Conservation (phyloP, 345 rosid species). For the Atalantia buxifolia region DNA sequence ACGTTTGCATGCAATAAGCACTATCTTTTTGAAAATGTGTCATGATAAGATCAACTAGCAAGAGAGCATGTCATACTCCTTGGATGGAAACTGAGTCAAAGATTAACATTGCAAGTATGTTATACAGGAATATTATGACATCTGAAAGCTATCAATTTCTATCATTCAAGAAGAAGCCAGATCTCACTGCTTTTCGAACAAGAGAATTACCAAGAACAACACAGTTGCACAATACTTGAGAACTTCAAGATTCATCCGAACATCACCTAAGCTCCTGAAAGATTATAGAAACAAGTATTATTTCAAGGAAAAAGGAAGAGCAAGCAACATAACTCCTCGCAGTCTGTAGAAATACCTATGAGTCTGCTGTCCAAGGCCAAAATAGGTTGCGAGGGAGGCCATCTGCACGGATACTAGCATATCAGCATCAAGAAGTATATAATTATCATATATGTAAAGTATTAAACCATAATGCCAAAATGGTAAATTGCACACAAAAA, state of each 20-base stretch:
- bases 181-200: too few relatives aligned
- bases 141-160: too few relatives aligned
- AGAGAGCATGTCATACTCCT: neutral
- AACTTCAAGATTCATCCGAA: conserved; percentile 92
- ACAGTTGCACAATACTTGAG: conserved; percentile 89
- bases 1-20: neutral
- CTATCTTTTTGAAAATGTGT: neutral
- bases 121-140: too few relatives aligned
- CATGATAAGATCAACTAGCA: conserved; percentile 1
- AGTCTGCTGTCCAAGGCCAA: conserved; percentile 74
- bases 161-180: too few relatives aligned
- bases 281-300: conserved; percentile 14
- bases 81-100: too few relatives aligned
- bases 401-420: conserved; percentile 38
- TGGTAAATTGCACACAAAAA: neutral
- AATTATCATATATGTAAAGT: neutral
- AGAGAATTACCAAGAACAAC: conserved; percentile 69
- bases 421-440: neutral
- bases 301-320: neutral
- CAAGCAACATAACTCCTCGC: neutral
- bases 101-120: too few relatives aligned
- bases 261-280: conserved; percentile 93
- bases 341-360: conserved; percentile 52
- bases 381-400: conserved; percentile 84
- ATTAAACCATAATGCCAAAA: neutral